Evolutionary conservation across 2,329 filamentous ascomycete species (phyloP).

Genomic region (Aspergillus fijiensis): DNA sequence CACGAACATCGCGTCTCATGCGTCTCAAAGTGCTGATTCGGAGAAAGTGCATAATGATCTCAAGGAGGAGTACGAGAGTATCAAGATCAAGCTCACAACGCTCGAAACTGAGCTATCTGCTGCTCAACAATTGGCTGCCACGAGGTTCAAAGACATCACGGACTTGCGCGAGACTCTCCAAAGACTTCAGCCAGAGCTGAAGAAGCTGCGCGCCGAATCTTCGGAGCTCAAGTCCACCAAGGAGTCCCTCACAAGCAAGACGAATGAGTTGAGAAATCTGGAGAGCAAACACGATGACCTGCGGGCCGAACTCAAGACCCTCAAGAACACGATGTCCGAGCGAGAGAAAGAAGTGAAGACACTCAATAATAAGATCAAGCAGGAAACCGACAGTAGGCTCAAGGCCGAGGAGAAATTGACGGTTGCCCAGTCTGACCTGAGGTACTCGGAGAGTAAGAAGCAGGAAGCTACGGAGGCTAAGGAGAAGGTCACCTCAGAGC

Average conservation of each 20-base stretch:
- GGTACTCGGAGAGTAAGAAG: slow-evolving; percentile 74
- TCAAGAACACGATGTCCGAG: slow-evolving; percentile 69
- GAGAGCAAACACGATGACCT: slow-evolving; percentile 83
- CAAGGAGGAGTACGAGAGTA: slow-evolving; percentile 65
- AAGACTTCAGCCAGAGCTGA: slow-evolving; percentile 83
- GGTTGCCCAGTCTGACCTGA: slow-evolving; percentile 71
- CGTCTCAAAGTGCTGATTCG: slow-evolving; percentile 47
- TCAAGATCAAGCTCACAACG: slow-evolving; percentile 67
- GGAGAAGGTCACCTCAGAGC: slow-evolving; percentile 69
- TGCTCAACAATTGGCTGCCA: slow-evolving; percentile 81
- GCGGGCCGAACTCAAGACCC: slow-evolving; percentile 67
- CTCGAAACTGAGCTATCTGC: slow-evolving; percentile 82
- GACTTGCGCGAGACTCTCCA: slow-evolving; percentile 77
- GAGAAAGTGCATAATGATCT: slow-evolving; percentile 56
- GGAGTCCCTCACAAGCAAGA: slow-evolving; percentile 67
- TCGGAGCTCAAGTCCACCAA: slow-evolving; percentile 70
- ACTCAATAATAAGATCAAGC: slow-evolving; percentile 73
- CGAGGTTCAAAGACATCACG: slow-evolving; percentile 81
- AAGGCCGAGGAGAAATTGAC: slow-evolving; percentile 78
- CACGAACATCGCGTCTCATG: slow-evolving; percentile 46
- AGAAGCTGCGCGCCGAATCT: slow-evolving; percentile 73
- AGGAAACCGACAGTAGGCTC: slow-evolving; percentile 69
- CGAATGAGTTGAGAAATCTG: slow-evolving; percentile 67
- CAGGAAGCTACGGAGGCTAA: slow-evolving; percentile 71
- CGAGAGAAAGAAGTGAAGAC: slow-evolving; percentile 75